Conservation (phyloP, 257 asterid species). For the Primulina tabacum region DNA sequence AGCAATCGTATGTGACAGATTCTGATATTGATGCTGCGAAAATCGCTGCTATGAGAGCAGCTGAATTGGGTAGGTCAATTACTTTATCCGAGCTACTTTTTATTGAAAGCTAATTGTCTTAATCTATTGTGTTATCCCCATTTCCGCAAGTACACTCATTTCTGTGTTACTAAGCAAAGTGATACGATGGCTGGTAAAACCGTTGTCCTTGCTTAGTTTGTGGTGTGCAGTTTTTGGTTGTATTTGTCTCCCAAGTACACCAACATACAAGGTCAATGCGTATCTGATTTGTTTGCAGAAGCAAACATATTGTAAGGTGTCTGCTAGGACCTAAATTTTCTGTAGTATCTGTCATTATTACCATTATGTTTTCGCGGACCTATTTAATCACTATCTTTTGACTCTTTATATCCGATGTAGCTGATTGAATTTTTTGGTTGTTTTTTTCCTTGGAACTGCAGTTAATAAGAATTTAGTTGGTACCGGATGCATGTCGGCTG, state of each 20-base stretch:
- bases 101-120: not conserved
- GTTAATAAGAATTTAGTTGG: constrained; percentile 88
- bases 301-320: not conserved
- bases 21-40: constrained; percentile 92
- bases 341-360: not conserved
- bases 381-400: not conserved
- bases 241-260: not conserved
- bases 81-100: not conserved
- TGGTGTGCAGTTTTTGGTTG: too few species aligned
- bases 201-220: not conserved
- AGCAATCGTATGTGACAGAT: constrained; percentile 56
- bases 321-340: not conserved
- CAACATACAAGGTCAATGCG: not conserved
- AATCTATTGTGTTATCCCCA: not conserved
- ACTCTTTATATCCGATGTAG: not conserved
- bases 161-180: not conserved
- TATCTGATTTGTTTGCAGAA: not conserved
- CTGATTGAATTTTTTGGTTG: constrained; percentile 22
- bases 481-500: constrained; percentile 89
- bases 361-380: not conserved
- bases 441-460: constrained; percentile 32
- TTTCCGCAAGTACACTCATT: not conserved
- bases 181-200: not conserved
- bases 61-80: constrained; percentile 65
- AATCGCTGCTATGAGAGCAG: constrained; percentile 94